These are phyloP conservation scores for Kodamaea ohmeri DNA, from an alignment of 1,139 yeast genomes.

Conservation along the genomic window DNA sequence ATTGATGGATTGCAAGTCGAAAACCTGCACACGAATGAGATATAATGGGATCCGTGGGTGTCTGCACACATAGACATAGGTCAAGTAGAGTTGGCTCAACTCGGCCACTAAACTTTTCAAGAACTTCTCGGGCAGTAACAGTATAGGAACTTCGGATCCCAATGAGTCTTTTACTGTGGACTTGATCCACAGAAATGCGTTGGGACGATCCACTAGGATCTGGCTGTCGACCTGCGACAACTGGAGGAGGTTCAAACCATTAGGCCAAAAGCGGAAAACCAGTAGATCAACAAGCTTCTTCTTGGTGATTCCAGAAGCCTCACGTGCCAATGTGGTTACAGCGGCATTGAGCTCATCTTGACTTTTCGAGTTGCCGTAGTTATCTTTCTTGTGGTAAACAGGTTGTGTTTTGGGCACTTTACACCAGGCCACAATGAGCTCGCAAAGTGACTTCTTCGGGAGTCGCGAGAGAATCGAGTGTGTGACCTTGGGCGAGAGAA, in stretches of 20 bases:
- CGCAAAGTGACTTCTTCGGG: slow-evolving; percentile 35
- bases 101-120: slow-evolving; percentile 46
- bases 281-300: slow-evolving; percentile 48
- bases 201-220: slow-evolving; percentile 55
- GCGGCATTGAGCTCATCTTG: slow-evolving; percentile 29
- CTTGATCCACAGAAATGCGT: slow-evolving; percentile 53
- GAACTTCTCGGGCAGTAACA: slow-evolving; percentile 45
- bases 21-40: slow-evolving; percentile 64
- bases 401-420: slow-evolving; percentile 40
- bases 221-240: slow-evolving; percentile 73
- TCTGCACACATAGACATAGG: slow-evolving; percentile 64
- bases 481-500: slow-evolving; percentile 24
- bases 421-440: slow-evolving; percentile 38
- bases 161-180: slow-evolving; percentile 49
- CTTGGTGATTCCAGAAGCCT: slow-evolving; percentile 28
- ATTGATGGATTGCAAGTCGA: slow-evolving; percentile 45
- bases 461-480: slow-evolving; percentile 27
- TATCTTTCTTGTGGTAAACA: slow-evolving; percentile 18
- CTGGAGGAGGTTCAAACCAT: slow-evolving; percentile 66
- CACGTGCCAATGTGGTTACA: slow-evolving; percentile 17
- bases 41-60: slow-evolving; percentile 63
- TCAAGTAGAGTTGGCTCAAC: slow-evolving; percentile 48
- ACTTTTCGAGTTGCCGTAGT: slow-evolving; percentile 9
- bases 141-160: slow-evolving; percentile 33
- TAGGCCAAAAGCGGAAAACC: slow-evolving; percentile 55